Conservation (phyloP, 768 basidiomycete genomes). For the Termitomyces sp. region DNA sequence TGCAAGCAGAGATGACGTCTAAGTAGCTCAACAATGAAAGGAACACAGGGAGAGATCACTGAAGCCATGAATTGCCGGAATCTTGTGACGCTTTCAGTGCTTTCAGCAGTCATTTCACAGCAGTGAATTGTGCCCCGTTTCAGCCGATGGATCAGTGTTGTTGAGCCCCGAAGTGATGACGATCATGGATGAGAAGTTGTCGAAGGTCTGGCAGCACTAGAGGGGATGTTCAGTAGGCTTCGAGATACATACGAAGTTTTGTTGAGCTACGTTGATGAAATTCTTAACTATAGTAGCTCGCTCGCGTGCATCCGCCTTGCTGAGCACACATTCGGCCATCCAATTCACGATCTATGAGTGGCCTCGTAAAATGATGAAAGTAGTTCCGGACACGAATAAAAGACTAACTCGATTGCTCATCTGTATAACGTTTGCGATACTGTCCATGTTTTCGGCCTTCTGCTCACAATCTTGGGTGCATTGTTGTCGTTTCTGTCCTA, state of each 20-base stretch:
- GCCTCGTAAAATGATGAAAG: background rate
- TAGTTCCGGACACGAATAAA: background rate
- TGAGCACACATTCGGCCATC: slow-evolving; percentile 82
- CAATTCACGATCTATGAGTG: slow-evolving; percentile 77
- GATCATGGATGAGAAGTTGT: slow-evolving; percentile 97
- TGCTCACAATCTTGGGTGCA: slow-evolving; percentile 63
- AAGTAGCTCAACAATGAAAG: slow-evolving; percentile 77
- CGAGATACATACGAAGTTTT: background rate
- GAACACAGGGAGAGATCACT: slow-evolving; percentile 90
- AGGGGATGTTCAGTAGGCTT: background rate
- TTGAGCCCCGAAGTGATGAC: slow-evolving; percentile 93
- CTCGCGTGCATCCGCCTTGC: slow-evolving; percentile 75
- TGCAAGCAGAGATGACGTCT: background rate
- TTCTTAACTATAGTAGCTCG: slow-evolving; percentile 84
- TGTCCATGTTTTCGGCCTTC: slow-evolving; percentile 68
- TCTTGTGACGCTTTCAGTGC: slow-evolving; percentile 90
- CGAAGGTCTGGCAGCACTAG: slow-evolving; percentile 84
- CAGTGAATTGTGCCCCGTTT: slow-evolving; percentile 72
- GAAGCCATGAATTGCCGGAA: slow-evolving; percentile 81
- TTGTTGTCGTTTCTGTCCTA: too few species aligned
- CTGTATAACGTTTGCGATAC: slow-evolving; percentile 83
- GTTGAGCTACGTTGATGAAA: slow-evolving; percentile 74
- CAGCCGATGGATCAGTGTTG: slow-evolving; percentile 86
- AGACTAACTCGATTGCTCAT: too few species aligned
- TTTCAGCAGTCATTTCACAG: slow-evolving; percentile 90